Evolutionary conservation across 345 rosid species (phyloP).

Genomic region (Pseudoturritis turrita): DNA sequence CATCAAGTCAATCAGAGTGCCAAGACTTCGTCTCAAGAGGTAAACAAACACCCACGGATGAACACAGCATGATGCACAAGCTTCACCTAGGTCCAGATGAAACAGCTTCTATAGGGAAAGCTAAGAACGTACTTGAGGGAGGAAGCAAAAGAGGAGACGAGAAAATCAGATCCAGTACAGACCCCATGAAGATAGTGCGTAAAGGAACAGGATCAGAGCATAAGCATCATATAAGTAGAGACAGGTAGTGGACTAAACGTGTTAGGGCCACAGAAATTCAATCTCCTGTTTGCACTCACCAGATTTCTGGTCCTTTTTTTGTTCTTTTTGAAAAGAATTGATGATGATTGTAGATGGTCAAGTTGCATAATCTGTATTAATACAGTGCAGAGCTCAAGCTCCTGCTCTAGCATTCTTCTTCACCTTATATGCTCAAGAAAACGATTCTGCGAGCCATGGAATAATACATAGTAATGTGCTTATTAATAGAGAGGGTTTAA

Average conservation of each 20-base stretch:
- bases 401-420: constrained; percentile 20
- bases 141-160: constrained; percentile 14
- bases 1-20: constrained; percentile 9
- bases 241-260: constrained; percentile 20
- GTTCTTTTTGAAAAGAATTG: not conserved
- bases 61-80: constrained; percentile 17
- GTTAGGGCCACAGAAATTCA: constrained; percentile 4
- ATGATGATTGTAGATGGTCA: constrained; percentile 23
- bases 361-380: constrained; percentile 13
- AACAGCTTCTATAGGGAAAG: constrained; percentile 22
- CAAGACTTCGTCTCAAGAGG: constrained; percentile 18
- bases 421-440: not conserved
- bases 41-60: constrained; percentile 5
- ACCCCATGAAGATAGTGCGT: constrained; percentile 19
- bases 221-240: constrained; percentile 20
- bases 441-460: not conserved
- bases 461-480: not conserved
- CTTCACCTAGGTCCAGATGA: constrained; percentile 27
- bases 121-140: constrained; percentile 13
- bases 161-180: constrained; percentile 13
- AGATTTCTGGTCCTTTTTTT: not conserved
- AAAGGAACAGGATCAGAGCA: constrained; percentile 13
- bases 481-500: not conserved
- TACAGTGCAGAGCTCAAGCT: constrained; percentile 21
- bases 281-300: constrained; percentile 13